phyloP scores from a whole-genome alignment of 139 green algal species.

The Chlamydomonas schloesseri region DNA sequence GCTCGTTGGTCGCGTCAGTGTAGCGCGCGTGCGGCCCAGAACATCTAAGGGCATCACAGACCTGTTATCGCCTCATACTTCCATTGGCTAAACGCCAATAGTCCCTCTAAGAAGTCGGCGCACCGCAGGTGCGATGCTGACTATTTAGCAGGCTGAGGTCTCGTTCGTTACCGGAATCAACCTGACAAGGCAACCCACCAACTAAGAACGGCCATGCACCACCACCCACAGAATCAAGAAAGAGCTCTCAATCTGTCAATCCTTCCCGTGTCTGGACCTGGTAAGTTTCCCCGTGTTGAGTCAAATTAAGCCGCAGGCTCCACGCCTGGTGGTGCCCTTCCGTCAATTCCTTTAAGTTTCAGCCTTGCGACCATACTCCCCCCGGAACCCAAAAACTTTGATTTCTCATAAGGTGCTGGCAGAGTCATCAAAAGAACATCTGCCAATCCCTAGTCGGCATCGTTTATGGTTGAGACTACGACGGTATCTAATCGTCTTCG shows the following conservation, averaged over 20 bases:
- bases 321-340: conserved; percentile 95
- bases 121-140: conserved; percentile 77
- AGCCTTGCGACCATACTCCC: conserved; percentile 59
- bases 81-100: conserved; percentile 92
- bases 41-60: conserved; percentile 99
- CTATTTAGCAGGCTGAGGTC: conserved; percentile 98
- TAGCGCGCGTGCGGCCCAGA: conserved; percentile 98
- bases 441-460: conserved; percentile 98
- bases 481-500: conserved; percentile 99
- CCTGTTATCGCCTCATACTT: conserved; percentile 99
- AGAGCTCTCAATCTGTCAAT: conserved; percentile 97
- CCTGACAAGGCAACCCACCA: conserved; percentile 96
- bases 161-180: conserved; percentile 99
- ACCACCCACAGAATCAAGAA: conserved; percentile 95
- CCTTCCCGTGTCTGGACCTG: conserved; percentile 96
- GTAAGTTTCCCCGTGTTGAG: conserved; percentile 96
- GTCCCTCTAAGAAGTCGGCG: conserved; percentile 94
- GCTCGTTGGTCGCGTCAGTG: conserved; percentile 97
- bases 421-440: conserved; percentile 96
- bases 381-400: conserved; percentile 91
- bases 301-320: conserved; percentile 97
- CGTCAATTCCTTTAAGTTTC: conserved; percentile 96
- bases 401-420: conserved; percentile 99
- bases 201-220: conserved; percentile 85
- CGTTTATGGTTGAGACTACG: conserved; percentile 99